Evolutionary conservation across 1,284 basidiomycete species (phyloP).

Genomic region (Ceratobasidium sp.): DNA sequence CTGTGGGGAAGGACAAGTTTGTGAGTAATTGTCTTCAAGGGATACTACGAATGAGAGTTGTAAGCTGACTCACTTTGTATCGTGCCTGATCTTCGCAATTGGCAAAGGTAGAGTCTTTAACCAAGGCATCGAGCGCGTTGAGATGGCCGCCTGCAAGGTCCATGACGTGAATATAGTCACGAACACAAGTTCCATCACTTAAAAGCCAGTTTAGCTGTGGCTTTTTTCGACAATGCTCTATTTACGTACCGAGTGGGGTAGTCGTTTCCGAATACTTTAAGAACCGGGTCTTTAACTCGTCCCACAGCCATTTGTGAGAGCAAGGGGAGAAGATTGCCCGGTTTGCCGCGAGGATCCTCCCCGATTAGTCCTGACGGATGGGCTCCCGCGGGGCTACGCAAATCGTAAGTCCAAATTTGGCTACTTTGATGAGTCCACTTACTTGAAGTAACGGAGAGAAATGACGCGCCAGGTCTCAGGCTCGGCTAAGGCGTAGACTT

Average conservation of each 20-base stretch:
- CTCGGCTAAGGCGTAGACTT: slow-evolving; percentile 66
- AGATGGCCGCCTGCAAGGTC: slow-evolving; percentile 96
- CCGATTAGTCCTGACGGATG: slow-evolving; percentile 97
- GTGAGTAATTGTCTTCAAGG: slow-evolving; percentile 58
- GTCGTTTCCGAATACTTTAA: slow-evolving; percentile 98
- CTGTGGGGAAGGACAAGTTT: slow-evolving; percentile 63
- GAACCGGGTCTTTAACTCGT: slow-evolving; percentile 80
- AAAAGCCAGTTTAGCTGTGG: background rate
- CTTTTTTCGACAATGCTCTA: background rate
- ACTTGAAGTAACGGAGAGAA: slow-evolving; percentile 98
- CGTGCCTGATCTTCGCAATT: slow-evolving; percentile 49
- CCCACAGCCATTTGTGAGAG: slow-evolving; percentile 97
- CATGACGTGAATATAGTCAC: slow-evolving; percentile 98
- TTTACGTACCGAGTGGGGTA: slow-evolving; percentile 89
- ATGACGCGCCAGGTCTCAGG: slow-evolving; percentile 82
- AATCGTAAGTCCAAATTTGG: slow-evolving; percentile 19
- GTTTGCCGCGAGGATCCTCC: slow-evolving; percentile 95
- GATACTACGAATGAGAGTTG: slow-evolving; percentile 48
- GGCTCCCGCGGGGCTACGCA: slow-evolving; percentile 90
- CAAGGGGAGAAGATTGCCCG: slow-evolving; percentile 94
- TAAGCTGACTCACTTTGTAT: slow-evolving; percentile 46
- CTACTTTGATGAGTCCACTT: slow-evolving; percentile 55
- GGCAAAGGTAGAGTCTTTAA: slow-evolving; percentile 66
- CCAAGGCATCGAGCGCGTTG: slow-evolving; percentile 89
- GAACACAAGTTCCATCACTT: slow-evolving; percentile 95